phyloP scores from a whole-genome alignment of 805 yeast genomes.

The Jamesozyma spencerorum region DNA sequence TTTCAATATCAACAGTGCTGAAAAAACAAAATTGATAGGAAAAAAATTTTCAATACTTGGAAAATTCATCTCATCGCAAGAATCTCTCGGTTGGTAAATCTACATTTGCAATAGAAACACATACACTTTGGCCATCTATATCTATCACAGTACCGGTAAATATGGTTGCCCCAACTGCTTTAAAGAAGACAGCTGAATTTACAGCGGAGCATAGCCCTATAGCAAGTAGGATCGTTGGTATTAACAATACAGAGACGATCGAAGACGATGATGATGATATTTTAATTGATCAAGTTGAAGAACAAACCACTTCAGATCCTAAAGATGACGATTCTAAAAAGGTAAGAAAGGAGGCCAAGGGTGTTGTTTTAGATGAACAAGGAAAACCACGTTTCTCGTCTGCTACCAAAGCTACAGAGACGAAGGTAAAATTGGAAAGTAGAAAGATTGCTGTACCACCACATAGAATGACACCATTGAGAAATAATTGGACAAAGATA shows the following conservation, averaged over 20 bases:
- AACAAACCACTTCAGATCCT: conserved; percentile 13
- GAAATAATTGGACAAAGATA: conserved; percentile 83
- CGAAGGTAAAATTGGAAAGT: conserved; percentile 69
- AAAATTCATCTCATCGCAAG: conserved; percentile 29
- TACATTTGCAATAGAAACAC: neutral
- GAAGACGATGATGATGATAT: conserved; percentile 31
- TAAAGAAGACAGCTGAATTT: conserved; percentile 18
- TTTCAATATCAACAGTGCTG: neutral
- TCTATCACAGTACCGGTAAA: neutral
- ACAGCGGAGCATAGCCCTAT: neutral
- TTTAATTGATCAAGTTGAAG: conserved; percentile 30
- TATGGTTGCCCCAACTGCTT: conserved; percentile 33
- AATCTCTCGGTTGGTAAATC: conserved; percentile 5
- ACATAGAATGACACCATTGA: conserved; percentile 91
- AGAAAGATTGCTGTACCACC: conserved; percentile 94
- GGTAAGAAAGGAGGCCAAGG: conserved; percentile 18
- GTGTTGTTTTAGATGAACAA: conserved; percentile 51
- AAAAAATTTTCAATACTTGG: conserved; percentile 13
- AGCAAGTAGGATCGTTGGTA: conserved; percentile 28
- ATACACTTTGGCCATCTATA: neutral
- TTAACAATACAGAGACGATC: conserved; percentile 23
- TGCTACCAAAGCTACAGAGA: conserved; percentile 48
- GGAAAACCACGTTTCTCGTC: conserved; percentile 83
- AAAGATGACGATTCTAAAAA: conserved; percentile 20
- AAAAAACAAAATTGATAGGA: neutral